phyloP scores from a whole-genome alignment of 257 asterid genomes.

The Nicotiana noctiflora region DNA sequence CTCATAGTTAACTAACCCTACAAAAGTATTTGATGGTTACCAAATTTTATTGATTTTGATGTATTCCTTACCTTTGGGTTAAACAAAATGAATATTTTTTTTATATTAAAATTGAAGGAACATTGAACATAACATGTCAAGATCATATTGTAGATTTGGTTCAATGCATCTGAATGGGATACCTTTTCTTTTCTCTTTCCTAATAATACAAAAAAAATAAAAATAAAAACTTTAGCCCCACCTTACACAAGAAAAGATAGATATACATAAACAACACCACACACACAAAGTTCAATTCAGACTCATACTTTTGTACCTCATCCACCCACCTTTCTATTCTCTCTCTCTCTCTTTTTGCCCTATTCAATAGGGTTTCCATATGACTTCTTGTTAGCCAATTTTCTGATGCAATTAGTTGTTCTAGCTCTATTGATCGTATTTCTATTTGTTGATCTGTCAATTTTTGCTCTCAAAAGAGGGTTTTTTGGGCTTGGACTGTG shows the following conservation, averaged over 20 bases:
- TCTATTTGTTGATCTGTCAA: slow-evolving; percentile 29
- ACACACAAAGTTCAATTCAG: slow-evolving; percentile 9
- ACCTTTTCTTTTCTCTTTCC: slow-evolving; percentile 3
- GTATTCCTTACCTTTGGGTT: slow-evolving; percentile 14
- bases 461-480: slow-evolving; percentile 58
- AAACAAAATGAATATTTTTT: not conserved
- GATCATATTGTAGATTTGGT: slow-evolving; percentile 15
- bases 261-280: slow-evolving; percentile 38
- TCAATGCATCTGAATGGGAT: slow-evolving; percentile 48
- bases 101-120: slow-evolving; percentile 24
- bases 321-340: slow-evolving; percentile 10
- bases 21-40: not conserved
- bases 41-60: not conserved
- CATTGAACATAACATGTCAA: slow-evolving; percentile 51
- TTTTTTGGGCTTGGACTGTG: slow-evolving; percentile 33
- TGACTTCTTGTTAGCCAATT: slow-evolving; percentile 19
- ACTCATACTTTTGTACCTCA: slow-evolving; percentile 13
- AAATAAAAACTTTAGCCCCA: slow-evolving; percentile 28
- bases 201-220: slow-evolving; percentile 8
- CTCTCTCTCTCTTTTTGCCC: slow-evolving; percentile 69
- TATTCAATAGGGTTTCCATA: slow-evolving; percentile 55
- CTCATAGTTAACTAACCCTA: not conserved
- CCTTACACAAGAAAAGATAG: slow-evolving; percentile 23
- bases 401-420: slow-evolving; percentile 54
- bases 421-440: slow-evolving; percentile 27